phyloP scores from a whole-genome alignment of 805 yeast species.

The Kodamaea laetipori region DNA sequence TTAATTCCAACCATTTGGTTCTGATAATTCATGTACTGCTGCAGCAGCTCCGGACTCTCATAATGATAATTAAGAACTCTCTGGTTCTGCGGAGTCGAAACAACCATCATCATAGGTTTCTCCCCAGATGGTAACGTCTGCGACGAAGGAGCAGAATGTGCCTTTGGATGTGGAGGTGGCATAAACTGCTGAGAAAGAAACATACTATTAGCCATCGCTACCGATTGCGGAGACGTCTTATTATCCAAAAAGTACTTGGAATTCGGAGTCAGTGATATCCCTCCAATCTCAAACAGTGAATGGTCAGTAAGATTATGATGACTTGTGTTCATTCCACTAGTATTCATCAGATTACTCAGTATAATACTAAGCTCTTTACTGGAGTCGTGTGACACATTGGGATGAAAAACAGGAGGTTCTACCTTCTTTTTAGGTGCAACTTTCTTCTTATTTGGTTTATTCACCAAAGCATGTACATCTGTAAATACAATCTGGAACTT shows the following conservation, averaged over 20 bases:
- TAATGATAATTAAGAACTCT: conserved; percentile 27
- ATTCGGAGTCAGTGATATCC: conserved; percentile 42
- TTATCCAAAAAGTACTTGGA: conserved; percentile 42
- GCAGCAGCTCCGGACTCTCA: conserved; percentile 18
- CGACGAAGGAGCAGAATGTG: conserved; percentile 10
- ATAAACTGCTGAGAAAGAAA: conserved; percentile 14
- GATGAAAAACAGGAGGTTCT: conserved; percentile 9
- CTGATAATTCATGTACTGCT: conserved; percentile 6
- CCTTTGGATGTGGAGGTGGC: conserved; percentile 23
- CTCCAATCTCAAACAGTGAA: conserved; percentile 41
- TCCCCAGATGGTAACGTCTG: conserved; percentile 14
- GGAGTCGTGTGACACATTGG: conserved; percentile 11
- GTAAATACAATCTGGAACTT: conserved; percentile 50
- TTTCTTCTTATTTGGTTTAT: conserved; percentile 16
- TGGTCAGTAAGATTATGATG: conserved; percentile 42
- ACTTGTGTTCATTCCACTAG: conserved; percentile 32
- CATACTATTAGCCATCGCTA: conserved; percentile 2
- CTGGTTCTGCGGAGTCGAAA: conserved; percentile 48
- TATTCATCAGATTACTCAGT: conserved; percentile 15
- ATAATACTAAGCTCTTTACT: neutral
- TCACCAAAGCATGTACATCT: conserved; percentile 31
- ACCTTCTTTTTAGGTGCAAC: neutral
- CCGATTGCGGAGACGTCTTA: conserved; percentile 35
- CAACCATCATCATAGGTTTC: conserved; percentile 33
- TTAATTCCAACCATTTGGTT: conserved; percentile 6